Conservation (phyloP, 1,284 basidiomycete species). For the Meripilus lineatus region DNA sequence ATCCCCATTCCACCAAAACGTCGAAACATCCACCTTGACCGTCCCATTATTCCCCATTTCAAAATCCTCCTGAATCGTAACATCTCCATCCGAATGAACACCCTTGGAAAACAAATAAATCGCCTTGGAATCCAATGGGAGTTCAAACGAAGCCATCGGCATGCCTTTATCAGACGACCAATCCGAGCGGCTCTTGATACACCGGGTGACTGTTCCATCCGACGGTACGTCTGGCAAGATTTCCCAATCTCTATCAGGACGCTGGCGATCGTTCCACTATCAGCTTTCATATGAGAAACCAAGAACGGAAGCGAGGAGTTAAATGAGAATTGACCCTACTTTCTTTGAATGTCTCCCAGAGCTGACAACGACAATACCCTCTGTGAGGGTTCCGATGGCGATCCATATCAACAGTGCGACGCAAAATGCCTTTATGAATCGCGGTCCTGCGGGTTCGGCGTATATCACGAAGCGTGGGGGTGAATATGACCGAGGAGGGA, state of each 20-base stretch:
- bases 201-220: not conserved
- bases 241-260: not conserved
- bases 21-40: slow-evolving; percentile 20
- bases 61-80: slow-evolving; percentile 15
- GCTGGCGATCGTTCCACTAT: not conserved
- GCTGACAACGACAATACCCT: slow-evolving; percentile 12
- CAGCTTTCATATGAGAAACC: not conserved
- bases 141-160: slow-evolving; percentile 14
- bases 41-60: slow-evolving; percentile 1
- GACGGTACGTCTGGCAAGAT: not conserved
- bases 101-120: slow-evolving; percentile 25
- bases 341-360: slow-evolving; percentile 4
- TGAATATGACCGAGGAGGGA: not conserved
- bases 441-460: slow-evolving; percentile 15
- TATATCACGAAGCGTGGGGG: slow-evolving; percentile 2
- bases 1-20: slow-evolving; percentile 5
- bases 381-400: slow-evolving; percentile 16
- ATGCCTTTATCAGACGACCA: not conserved
- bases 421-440: slow-evolving; percentile 25
- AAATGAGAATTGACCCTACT: not conserved
- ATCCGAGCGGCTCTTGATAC: not conserved
- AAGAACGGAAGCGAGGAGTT: not conserved
- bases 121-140: slow-evolving; percentile 19
- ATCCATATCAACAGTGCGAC: slow-evolving; percentile 23
- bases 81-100: slow-evolving; percentile 15